phyloP scores from a whole-genome alignment of 1,139 yeast species.

The Diutina pseudorugosa region DNA sequence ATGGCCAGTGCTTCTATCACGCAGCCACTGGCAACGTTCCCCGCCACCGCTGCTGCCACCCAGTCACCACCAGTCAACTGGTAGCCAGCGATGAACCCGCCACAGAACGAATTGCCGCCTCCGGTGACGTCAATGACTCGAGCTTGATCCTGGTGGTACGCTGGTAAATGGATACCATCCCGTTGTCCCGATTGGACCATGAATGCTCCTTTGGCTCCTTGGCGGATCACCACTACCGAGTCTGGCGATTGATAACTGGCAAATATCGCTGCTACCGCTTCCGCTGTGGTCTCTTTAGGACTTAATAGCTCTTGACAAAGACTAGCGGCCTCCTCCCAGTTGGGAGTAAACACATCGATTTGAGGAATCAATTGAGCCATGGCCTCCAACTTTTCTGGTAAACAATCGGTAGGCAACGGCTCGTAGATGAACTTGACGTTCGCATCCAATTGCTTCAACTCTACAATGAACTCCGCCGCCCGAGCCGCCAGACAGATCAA shows the following conservation, averaged over 20 bases:
- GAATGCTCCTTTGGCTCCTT: constrained; percentile 60
- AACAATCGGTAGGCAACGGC: constrained; percentile 73
- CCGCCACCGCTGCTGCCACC: constrained; percentile 48
- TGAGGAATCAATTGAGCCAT: constrained; percentile 30
- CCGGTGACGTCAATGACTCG: constrained; percentile 83
- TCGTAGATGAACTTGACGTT: constrained; percentile 50
- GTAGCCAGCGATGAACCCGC: constrained; percentile 61
- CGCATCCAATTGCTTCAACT: constrained; percentile 14
- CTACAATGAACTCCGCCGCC: constrained; percentile 24
- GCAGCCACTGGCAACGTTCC: constrained; percentile 68
- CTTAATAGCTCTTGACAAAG: constrained; percentile 9
- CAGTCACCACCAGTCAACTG: constrained; percentile 36
- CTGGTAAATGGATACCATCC: constrained; percentile 39
- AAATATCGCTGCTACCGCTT: constrained; percentile 28
- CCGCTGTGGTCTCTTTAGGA: constrained; percentile 11
- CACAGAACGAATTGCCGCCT: constrained; percentile 84
- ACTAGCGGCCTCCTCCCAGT: constrained; percentile 61
- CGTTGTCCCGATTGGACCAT: constrained; percentile 10
- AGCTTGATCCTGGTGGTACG: constrained; percentile 47
- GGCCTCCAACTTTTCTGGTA: constrained; percentile 29
- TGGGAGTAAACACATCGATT: constrained; percentile 66
- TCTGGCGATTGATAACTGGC: constrained; percentile 22
- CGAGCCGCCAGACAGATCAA: constrained; percentile 46
- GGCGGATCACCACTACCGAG: constrained; percentile 49
- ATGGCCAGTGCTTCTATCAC: constrained; percentile 49